Conservation (phyloP, 306 rosid species). For the Hippophae tibetana region DNA sequence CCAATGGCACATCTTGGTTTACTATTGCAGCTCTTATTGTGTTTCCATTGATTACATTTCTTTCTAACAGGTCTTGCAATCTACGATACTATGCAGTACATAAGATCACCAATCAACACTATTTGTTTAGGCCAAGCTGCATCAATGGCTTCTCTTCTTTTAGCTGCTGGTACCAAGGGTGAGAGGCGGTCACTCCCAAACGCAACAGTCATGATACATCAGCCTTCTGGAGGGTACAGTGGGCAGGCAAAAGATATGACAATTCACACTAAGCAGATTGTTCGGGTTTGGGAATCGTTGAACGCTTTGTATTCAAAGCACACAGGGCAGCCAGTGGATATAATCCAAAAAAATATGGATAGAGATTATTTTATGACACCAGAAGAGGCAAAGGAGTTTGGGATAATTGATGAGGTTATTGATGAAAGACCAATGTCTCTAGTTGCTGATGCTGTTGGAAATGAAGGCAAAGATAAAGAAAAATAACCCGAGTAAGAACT, state of each 20-base stretch:
- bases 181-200: conserved; percentile 91
- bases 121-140: conserved; percentile 98
- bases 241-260: conserved; percentile 95
- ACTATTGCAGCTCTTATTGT: not conserved
- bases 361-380: conserved; percentile 87
- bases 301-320: conserved; percentile 72
- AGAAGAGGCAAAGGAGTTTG: conserved; percentile 81
- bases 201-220: conserved; percentile 90
- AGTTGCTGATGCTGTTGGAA: conserved; percentile 74
- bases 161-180: conserved; percentile 91
- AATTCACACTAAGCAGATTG: conserved; percentile 88
- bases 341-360: conserved; percentile 72
- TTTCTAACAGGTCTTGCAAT: conserved; percentile 78
- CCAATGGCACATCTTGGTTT: too few species aligned
- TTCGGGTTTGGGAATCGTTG: conserved; percentile 68
- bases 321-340: conserved; percentile 58
- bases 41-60: conserved; percentile 4
- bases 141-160: conserved; percentile 91
- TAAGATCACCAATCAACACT: conserved; percentile 76
- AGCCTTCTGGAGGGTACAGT: conserved; percentile 90
- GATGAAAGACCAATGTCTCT: conserved; percentile 77
- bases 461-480: conserved; percentile 30
- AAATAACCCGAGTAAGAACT: conserved; percentile 28
- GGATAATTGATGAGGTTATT: conserved; percentile 88
- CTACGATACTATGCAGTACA: conserved; percentile 97